Conservation (phyloP, 257 asterid species). For the Sherardia arvensis region DNA sequence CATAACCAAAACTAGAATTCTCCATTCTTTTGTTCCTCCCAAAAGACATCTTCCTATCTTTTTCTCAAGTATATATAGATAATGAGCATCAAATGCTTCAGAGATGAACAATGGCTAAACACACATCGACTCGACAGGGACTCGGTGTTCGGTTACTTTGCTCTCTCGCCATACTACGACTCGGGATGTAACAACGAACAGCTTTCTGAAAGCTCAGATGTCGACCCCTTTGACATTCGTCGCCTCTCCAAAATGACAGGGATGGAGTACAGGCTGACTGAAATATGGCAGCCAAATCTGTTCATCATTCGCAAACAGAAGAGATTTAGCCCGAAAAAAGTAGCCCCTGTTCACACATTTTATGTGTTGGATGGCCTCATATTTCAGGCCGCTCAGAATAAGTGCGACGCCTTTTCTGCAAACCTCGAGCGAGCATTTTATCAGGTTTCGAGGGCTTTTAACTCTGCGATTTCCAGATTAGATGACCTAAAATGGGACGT, state of each 20-base stretch:
- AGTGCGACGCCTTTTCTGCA: neutral
- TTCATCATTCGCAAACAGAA: neutral
- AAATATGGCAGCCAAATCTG: neutral
- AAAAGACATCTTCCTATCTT: neutral
- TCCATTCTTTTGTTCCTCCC: neutral
- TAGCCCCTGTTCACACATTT: neutral
- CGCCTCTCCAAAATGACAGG: neutral
- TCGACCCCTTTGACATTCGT: neutral
- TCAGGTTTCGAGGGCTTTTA: neutral
- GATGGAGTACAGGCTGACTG: neutral
- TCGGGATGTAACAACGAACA: neutral
- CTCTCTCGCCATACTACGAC: neutral
- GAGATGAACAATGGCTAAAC: neutral
- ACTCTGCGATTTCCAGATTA: neutral
- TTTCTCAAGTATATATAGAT: too few species aligned
- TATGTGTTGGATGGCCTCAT: neutral
- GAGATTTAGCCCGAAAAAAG: neutral
- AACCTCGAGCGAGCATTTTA: neutral
- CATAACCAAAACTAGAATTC: too few species aligned
- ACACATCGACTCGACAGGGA: neutral
- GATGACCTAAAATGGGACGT: neutral
- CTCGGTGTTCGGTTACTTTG: neutral
- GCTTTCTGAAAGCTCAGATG: neutral
- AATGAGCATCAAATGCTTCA: neutral
- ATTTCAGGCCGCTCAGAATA: neutral